phyloP scores from a whole-genome alignment of 73 alveolate species.

The Paramecium tetraurelia region DNA sequence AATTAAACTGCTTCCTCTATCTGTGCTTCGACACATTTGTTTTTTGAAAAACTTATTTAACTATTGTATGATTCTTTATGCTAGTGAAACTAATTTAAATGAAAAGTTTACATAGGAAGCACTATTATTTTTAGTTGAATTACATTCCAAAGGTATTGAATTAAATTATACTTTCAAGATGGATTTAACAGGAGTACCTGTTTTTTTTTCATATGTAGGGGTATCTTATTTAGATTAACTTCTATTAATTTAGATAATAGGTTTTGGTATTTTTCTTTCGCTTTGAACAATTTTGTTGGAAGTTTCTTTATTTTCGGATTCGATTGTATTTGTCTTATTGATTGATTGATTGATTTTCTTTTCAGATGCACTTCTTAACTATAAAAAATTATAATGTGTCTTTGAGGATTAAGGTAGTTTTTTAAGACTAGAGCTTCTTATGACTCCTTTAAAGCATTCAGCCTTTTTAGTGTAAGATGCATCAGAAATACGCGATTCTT shows the following conservation, averaged over 20 bases:
- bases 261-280: conserved; percentile 40
- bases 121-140: conserved; percentile 20
- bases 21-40: conserved; percentile 44
- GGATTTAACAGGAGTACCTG: conserved; percentile 14
- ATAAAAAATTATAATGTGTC: background rate
- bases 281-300: background rate
- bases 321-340: conserved; percentile 9
- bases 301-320: background rate
- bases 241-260: conserved; percentile 20
- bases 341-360: conserved; percentile 3
- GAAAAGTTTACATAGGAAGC: background rate
- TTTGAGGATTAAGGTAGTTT: background rate
- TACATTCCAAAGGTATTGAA: background rate
- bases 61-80: conserved; percentile 53
- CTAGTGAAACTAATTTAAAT: background rate
- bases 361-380: conserved; percentile 36
- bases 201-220: background rate
- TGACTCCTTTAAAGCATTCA: conserved; percentile 24
- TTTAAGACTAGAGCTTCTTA: conserved; percentile 28
- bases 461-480: conserved; percentile 6
- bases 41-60: background rate
- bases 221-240: conserved; percentile 46
- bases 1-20: conserved; percentile 45
- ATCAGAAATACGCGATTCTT: conserved; percentile 26
- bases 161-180: conserved; percentile 5